Evolutionary conservation across 192 early-diverging fungal genomes (phyloP).

Genomic region (Glomus cerebriforme): DNA sequence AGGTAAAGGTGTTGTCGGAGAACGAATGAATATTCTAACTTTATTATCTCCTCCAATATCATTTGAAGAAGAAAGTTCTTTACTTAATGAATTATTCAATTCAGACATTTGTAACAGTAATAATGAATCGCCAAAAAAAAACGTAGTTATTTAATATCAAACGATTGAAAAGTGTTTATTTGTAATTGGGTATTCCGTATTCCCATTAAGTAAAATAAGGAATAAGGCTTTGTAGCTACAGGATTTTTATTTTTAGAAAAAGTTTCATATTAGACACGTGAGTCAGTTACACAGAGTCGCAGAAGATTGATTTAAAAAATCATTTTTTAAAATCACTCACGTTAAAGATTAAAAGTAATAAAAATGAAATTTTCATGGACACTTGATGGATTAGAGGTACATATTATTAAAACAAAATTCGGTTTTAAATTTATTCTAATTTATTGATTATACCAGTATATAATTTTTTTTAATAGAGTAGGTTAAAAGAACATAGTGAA

Average conservation of each 20-base stretch:
- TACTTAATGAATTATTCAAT: background rate
- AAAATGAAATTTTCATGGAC: background rate
- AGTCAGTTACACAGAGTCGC: too few relatives aligned
- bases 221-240: too few relatives aligned
- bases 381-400: background rate
- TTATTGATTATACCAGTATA: background rate
- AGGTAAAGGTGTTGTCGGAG: slow-evolving; percentile 19
- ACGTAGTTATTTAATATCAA: too few relatives aligned
- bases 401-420: background rate
- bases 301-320: too few relatives aligned
- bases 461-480: background rate
- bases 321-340: too few relatives aligned
- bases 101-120: background rate
- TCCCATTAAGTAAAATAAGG: too few relatives aligned
- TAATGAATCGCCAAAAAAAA: background rate
- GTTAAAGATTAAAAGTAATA: too few relatives aligned
- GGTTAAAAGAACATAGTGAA: slow-evolving; percentile 23
- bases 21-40: slow-evolving; percentile 33
- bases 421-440: background rate
- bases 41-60: background rate
- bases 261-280: too few relatives aligned
- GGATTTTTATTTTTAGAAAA: too few relatives aligned
- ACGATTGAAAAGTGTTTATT: too few relatives aligned
- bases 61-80: slow-evolving; percentile 7
- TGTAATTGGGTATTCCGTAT: too few relatives aligned